Evolutionary conservation across 2,329 filamentous ascomycete genomes (phyloP).

Genomic region (Paecilomyces dactylethromorphus): DNA sequence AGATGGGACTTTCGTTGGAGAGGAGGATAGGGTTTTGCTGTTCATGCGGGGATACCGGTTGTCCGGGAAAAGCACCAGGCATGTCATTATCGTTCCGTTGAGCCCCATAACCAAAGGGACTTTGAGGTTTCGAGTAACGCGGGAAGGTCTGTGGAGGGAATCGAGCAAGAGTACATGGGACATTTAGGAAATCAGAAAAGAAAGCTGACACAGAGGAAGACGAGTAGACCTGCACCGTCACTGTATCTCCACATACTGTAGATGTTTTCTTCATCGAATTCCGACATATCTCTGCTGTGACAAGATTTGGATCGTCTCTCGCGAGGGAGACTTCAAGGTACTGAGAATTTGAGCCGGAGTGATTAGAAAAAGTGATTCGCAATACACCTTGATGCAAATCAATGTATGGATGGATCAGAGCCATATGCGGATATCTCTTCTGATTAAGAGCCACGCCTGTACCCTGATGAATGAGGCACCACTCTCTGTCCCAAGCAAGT

Average conservation of each 20-base stretch:
- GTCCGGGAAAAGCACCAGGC: slow-evolving; percentile 49
- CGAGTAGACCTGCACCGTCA: slow-evolving; percentile 65
- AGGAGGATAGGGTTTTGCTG: slow-evolving; percentile 61
- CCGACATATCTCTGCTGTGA: slow-evolving; percentile 59
- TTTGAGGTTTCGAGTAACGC: slow-evolving; percentile 65
- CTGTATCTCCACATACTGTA: slow-evolving; percentile 75
- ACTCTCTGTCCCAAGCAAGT: slow-evolving; percentile 90
- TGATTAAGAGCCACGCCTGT: slow-evolving; percentile 81
- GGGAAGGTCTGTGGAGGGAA: slow-evolving; percentile 66
- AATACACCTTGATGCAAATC: slow-evolving; percentile 65
- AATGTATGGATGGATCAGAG: slow-evolving; percentile 67
- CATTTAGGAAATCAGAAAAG: slow-evolving; percentile 67
- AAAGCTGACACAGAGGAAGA: slow-evolving; percentile 62
- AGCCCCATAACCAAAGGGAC: slow-evolving; percentile 44
- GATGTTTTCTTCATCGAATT: slow-evolving; percentile 43
- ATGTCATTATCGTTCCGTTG: slow-evolving; percentile 20
- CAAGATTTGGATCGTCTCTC: slow-evolving; percentile 35
- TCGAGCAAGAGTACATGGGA: slow-evolving; percentile 76
- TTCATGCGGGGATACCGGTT: slow-evolving; percentile 46
- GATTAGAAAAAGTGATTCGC: slow-evolving; percentile 44
- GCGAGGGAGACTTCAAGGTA: slow-evolving; percentile 30
- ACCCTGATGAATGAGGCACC: slow-evolving; percentile 85
- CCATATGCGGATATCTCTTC: slow-evolving; percentile 84
- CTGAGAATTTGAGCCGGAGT: slow-evolving; percentile 21
- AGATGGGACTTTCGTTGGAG: slow-evolving; percentile 89